Evolutionary conservation across 2,329 filamentous ascomycete genomes (phyloP).

Genomic region (Aspergillus versicolor): DNA sequence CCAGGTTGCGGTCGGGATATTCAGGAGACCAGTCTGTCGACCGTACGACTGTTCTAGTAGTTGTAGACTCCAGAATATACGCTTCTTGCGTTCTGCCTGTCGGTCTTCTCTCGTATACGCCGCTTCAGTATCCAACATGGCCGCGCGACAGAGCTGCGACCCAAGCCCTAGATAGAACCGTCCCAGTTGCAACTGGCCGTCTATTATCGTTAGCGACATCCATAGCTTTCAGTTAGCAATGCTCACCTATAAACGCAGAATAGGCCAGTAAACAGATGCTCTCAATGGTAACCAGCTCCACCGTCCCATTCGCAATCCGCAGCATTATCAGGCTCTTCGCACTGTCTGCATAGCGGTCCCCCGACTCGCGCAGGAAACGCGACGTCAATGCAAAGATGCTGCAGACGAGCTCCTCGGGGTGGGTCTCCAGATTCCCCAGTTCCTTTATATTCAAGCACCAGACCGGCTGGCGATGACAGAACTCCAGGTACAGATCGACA

Average conservation of each 20-base stretch:
- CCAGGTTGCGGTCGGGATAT: conserved; percentile 43
- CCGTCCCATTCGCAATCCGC: conserved; percentile 52
- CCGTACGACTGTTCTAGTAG: conserved; percentile 53
- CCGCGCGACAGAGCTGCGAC: conserved; percentile 52
- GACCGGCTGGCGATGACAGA: conserved; percentile 38
- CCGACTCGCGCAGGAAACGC: conserved; percentile 30
- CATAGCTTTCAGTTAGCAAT: no score
- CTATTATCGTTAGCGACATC: conserved; percentile 26
- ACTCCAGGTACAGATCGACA: conserved; percentile 36
- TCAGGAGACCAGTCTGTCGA: conserved; percentile 47
- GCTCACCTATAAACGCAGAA: conserved; percentile 50
- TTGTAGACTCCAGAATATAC: conserved; percentile 54
- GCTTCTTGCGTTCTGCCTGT: conserved; percentile 47
- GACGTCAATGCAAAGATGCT: conserved; percentile 34
- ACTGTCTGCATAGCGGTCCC: conserved; percentile 40
- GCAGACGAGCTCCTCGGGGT: conserved; percentile 34
- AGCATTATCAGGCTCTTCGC: conserved; percentile 44
- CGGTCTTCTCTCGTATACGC: conserved; percentile 39
- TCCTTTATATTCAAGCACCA: conserved; percentile 39
- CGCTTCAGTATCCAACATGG: conserved; percentile 48
- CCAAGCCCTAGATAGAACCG: conserved; percentile 53
- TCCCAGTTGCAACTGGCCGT: conserved; percentile 50
- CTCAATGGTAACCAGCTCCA: conserved; percentile 52
- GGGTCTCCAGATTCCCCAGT: conserved; percentile 25
- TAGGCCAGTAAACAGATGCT: conserved; percentile 53